These are phyloP conservation scores for Rhynchosporium agropyri DNA, from an alignment of 2,329 filamentous ascomycete species.

Conservation along the genomic window DNA sequence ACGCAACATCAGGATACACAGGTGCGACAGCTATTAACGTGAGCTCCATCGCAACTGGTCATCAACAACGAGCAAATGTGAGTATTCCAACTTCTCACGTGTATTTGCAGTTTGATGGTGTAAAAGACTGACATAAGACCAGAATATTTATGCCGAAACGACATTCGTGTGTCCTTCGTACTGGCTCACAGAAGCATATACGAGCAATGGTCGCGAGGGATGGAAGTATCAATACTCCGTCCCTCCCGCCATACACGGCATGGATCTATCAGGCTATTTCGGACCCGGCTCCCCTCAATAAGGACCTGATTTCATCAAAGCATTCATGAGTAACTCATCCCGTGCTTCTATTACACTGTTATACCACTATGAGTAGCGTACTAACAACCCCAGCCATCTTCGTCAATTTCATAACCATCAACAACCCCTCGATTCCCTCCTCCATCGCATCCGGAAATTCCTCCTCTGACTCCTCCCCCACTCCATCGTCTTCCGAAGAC, in stretches of 20 bases:
- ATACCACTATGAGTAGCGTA: not conserved
- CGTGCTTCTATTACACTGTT: too few relatives aligned
- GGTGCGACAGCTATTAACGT: slow-evolving; percentile 24
- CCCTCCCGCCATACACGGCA: slow-evolving; percentile 43
- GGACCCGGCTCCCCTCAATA: slow-evolving; percentile 14
- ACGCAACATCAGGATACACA: slow-evolving; percentile 10
- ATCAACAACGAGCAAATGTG: slow-evolving; percentile 51
- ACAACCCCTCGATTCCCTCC: slow-evolving; percentile 24
- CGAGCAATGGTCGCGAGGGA: slow-evolving; percentile 37
- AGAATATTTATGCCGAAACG: slow-evolving; percentile 54
- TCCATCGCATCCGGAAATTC: slow-evolving; percentile 13
- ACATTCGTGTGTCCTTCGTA: slow-evolving; percentile 58
- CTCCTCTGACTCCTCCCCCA: not conserved
- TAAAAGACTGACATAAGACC: not conserved
- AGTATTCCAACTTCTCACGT: not conserved
- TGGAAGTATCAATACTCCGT: slow-evolving; percentile 52
- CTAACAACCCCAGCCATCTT: slow-evolving; percentile 19
- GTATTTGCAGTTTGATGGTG: not conserved
- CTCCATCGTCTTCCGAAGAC: not conserved
- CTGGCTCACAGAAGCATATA: slow-evolving; percentile 53
- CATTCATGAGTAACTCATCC: slow-evolving; percentile 17
- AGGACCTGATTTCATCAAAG: slow-evolving; percentile 18
- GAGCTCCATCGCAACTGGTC: slow-evolving; percentile 41
- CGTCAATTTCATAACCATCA: slow-evolving; percentile 25
- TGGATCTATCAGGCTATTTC: slow-evolving; percentile 43